These are phyloP conservation scores for Rutstroemia sp. DNA, from an alignment of 2,329 filamentous ascomycete species.

Conservation along the genomic window DNA sequence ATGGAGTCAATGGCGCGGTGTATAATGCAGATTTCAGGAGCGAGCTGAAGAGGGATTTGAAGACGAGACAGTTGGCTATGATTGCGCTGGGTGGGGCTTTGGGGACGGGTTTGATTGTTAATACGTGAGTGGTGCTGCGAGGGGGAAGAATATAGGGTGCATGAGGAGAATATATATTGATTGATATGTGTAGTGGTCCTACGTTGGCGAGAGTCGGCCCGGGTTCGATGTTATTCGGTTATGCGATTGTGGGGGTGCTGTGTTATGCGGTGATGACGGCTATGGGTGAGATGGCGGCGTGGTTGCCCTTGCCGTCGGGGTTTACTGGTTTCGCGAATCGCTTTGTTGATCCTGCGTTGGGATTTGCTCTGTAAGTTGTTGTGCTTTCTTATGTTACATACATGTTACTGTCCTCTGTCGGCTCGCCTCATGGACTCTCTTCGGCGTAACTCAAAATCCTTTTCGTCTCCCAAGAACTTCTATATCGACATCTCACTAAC, in stretches of 20 bases:
- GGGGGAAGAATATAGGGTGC: neutral
- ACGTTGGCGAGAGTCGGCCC: constrained; percentile 44
- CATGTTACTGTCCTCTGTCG: too few relatives aligned
- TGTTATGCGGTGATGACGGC: constrained; percentile 78
- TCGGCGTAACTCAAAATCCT: too few relatives aligned
- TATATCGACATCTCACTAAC: too few relatives aligned
- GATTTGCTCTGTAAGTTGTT: constrained; percentile 52
- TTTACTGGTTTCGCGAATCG: constrained; percentile 75
- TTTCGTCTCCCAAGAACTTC: too few relatives aligned
- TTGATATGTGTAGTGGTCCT: neutral
- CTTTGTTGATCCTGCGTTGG: constrained; percentile 73
- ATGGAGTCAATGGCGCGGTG: neutral
- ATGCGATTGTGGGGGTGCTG: constrained; percentile 59
- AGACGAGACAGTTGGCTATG: constrained; percentile 49
- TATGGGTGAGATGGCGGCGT: constrained; percentile 64
- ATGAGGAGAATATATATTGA: constrained; percentile 12
- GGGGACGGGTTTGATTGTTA: constrained; percentile 65
- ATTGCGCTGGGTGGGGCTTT: constrained; percentile 69
- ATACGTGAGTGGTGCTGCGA: constrained; percentile 34
- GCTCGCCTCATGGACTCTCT: too few relatives aligned
- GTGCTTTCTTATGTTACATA: too few relatives aligned
- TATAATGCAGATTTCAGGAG: neutral
- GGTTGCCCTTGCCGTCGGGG: constrained; percentile 68
- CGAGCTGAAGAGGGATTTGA: constrained; percentile 35
- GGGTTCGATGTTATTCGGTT: constrained; percentile 65